A percentile compares a stretch with the other conserved stretches of the same genome.
Conservation (phyloP, 805 yeast genomes). For the Ogataea chonburiensis region DNA sequence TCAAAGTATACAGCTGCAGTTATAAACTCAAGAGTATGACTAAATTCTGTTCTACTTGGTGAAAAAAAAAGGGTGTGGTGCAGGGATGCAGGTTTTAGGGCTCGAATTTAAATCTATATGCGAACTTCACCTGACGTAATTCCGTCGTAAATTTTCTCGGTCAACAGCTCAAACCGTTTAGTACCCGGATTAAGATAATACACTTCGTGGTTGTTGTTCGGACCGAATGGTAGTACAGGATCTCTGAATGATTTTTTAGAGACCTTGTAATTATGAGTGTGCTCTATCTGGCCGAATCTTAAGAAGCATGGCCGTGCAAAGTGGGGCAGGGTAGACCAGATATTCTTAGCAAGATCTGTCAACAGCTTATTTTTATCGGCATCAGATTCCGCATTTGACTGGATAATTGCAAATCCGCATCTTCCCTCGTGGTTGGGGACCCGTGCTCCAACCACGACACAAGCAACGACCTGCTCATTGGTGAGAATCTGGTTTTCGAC, state of each 20-base stretch:
- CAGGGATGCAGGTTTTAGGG: slow-evolving; percentile 1
- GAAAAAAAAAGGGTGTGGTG: slow-evolving; percentile 2
- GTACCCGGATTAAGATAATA: slow-evolving; percentile 60
- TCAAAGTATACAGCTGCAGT: neutral
- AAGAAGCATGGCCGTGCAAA: slow-evolving; percentile 85
- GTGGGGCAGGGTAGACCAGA: slow-evolving; percentile 57
- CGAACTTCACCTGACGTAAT: slow-evolving; percentile 27
- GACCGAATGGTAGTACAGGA: slow-evolving; percentile 69
- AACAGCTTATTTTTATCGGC: slow-evolving; percentile 36
- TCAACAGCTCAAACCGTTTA: slow-evolving; percentile 55
- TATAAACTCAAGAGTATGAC: slow-evolving; percentile 5
- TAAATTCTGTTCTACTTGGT: slow-evolving; percentile 12
- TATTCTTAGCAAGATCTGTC: slow-evolving; percentile 36
- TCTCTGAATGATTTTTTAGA: slow-evolving; percentile 66
- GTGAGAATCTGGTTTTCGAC: slow-evolving; percentile 74
- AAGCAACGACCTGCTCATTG: slow-evolving; percentile 50
- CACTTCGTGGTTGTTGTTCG: slow-evolving; percentile 53
- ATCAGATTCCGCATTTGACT: slow-evolving; percentile 37
- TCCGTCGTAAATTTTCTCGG: slow-evolving; percentile 52
- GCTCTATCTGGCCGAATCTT: slow-evolving; percentile 63
- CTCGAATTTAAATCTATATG: slow-evolving; percentile 13
- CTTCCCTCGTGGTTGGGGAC: slow-evolving; percentile 91
- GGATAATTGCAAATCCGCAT: slow-evolving; percentile 85
- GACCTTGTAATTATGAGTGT: slow-evolving; percentile 81
- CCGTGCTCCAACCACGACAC: slow-evolving; percentile 83